Percentiles rank a stretch among this genome's conserved stretches.
Evolutionary conservation across 805 yeast species (phyloP).

Genomic region (Ogataea degrootiae): DNA sequence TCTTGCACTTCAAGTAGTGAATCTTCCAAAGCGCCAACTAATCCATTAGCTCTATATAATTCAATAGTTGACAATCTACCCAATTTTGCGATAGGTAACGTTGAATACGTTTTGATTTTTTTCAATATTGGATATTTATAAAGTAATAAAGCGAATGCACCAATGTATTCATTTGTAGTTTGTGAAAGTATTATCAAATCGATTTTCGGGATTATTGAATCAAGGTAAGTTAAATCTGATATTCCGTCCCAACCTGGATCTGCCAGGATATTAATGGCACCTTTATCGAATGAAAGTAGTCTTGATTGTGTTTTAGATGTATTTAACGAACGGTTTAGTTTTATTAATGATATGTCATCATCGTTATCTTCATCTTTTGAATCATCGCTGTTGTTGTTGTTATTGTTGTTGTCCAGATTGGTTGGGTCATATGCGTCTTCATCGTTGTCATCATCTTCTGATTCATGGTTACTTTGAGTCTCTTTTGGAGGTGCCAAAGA

Average conservation of each 20-base stretch:
- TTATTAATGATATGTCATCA: not conserved
- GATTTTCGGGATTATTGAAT: slow-evolving; percentile 40
- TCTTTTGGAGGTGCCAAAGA: not conserved
- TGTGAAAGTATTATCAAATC: slow-evolving; percentile 82
- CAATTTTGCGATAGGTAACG: slow-evolving; percentile 82
- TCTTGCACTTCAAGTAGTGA: slow-evolving; percentile 63
- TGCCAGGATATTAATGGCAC: slow-evolving; percentile 49
- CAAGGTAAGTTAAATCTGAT: slow-evolving; percentile 37
- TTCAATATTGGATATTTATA: slow-evolving; percentile 53
- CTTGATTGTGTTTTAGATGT: slow-evolving; percentile 26
- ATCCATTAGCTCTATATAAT: slow-evolving; percentile 63
- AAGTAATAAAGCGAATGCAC: slow-evolving; percentile 72
- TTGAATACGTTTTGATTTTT: slow-evolving; percentile 74
- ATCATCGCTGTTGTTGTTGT: slow-evolving; percentile 12
- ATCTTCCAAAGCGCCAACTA: slow-evolving; percentile 64
- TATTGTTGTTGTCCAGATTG: not conserved
- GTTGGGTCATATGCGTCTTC: slow-evolving; percentile 6
- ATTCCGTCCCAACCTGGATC: slow-evolving; percentile 76
- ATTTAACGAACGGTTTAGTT: not conserved
- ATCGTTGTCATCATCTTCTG: not conserved
- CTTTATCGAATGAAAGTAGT: slow-evolving; percentile 48
- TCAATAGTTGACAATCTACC: slow-evolving; percentile 88
- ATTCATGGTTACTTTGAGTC: not conserved
- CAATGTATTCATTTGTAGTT: slow-evolving; percentile 71
- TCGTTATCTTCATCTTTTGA: slow-evolving; percentile 6